These are phyloP conservation scores for Alternaria postmessia DNA, from an alignment of 2,329 filamentous ascomycete genomes.

Conservation along the genomic window DNA sequence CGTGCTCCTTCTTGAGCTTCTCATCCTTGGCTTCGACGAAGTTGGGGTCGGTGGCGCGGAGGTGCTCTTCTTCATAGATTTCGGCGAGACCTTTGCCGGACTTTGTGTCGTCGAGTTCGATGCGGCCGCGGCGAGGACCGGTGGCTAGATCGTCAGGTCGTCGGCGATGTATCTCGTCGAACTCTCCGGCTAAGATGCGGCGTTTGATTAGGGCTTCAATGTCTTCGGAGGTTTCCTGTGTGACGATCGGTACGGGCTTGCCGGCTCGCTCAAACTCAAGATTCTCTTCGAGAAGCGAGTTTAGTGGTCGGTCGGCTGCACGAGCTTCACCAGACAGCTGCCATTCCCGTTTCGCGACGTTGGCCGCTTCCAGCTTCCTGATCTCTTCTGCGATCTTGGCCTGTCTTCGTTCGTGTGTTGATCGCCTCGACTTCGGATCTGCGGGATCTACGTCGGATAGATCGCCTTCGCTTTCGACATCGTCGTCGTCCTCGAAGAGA, in stretches of 20 bases:
- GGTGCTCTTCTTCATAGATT: slow-evolving; percentile 91
- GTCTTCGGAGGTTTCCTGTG: slow-evolving; percentile 85
- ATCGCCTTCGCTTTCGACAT: slow-evolving; percentile 64
- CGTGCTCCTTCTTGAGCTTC: slow-evolving; percentile 81
- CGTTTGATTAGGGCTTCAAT: slow-evolving; percentile 96
- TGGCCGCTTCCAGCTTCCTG: slow-evolving; percentile 85
- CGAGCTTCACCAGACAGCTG: slow-evolving; percentile 86
- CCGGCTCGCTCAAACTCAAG: slow-evolving; percentile 95
- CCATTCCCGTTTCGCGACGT: slow-evolving; percentile 91
- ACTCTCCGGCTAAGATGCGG: slow-evolving; percentile 86
- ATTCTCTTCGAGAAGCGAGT: slow-evolving; percentile 93
- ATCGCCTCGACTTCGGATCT: slow-evolving; percentile 76
- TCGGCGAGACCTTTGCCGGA: slow-evolving; percentile 87
- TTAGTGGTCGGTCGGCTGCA: slow-evolving; percentile 81
- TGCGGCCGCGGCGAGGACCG: slow-evolving; percentile 72
- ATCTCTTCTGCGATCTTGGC: slow-evolving; percentile 90
- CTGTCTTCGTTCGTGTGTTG: slow-evolving; percentile 85
- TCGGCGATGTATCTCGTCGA: slow-evolving; percentile 87
- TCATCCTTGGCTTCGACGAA: slow-evolving; percentile 85
- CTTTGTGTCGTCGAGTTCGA: slow-evolving; percentile 87
- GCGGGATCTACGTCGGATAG: slow-evolving; percentile 70
- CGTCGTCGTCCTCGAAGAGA: slow-evolving; percentile 79
- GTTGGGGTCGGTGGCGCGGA: slow-evolving; percentile 77
- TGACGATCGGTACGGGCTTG: slow-evolving; percentile 94
- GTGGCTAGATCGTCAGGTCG: slow-evolving; percentile 76